Conservation (phyloP, 768 basidiomycete species). For the Agaricus subrufescens region DNA sequence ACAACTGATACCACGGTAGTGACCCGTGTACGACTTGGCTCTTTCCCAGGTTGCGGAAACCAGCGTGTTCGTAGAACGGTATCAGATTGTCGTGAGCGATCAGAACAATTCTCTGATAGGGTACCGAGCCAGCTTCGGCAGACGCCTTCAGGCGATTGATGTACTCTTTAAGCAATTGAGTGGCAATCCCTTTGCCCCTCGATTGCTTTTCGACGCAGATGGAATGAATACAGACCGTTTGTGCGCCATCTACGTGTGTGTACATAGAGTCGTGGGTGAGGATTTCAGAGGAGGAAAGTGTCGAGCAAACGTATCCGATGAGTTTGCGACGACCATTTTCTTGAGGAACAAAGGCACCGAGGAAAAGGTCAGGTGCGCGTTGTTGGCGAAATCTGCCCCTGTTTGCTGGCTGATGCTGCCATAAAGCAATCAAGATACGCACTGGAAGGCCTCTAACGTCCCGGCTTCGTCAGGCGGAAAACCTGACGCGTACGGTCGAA, state of each 20-base stretch:
- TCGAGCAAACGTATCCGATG: conserved; percentile 65
- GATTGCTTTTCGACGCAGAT: conserved; percentile 49
- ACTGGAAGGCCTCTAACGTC: conserved; percentile 51
- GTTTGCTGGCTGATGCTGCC: neutral
- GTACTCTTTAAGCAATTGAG: conserved; percentile 55
- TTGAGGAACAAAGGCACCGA: conserved; percentile 49
- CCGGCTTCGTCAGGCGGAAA: conserved; percentile 63
- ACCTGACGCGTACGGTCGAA: conserved; percentile 29
- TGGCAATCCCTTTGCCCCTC: conserved; percentile 46
- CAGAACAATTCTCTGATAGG: conserved; percentile 47
- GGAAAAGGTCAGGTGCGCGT: conserved; percentile 55
- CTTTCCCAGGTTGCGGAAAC: conserved; percentile 54
- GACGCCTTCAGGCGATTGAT: conserved; percentile 37
- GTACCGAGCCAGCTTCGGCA: conserved; percentile 17
- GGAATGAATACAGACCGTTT: conserved; percentile 65
- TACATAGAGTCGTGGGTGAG: conserved; percentile 71
- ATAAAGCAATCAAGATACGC: conserved; percentile 1
- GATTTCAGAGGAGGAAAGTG: conserved; percentile 45
- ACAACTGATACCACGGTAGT: conserved; percentile 63
- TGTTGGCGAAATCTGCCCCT: conserved; percentile 52
- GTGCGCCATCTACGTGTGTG: conserved; percentile 44
- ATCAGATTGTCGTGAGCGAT: conserved; percentile 59
- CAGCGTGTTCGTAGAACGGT: conserved; percentile 54
- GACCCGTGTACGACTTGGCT: conserved; percentile 59
- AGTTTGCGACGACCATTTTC: conserved; percentile 32